A percentile compares a stretch with the other conserved stretches of the same genome.
These are phyloP conservation scores for Plasmopara muralis DNA, from an alignment of 352 stramenopile genomes.

Conservation along the genomic window DNA sequence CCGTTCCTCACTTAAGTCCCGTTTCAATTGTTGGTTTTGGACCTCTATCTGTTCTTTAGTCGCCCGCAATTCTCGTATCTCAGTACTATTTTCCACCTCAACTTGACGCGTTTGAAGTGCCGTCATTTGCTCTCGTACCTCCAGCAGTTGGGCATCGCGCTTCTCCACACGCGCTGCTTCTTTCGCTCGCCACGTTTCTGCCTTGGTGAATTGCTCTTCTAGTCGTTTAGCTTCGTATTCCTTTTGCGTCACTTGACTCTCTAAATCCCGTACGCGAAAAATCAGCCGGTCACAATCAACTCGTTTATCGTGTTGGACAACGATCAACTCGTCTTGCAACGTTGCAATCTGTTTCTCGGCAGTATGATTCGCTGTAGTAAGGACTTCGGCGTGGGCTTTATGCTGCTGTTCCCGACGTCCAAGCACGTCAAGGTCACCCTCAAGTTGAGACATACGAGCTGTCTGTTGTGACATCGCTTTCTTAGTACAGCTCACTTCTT, in stretches of 20 bases:
- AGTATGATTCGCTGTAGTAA: slow-evolving; percentile 10
- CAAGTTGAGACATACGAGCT: too few relatives aligned
- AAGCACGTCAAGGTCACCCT: too few relatives aligned
- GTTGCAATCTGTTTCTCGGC: slow-evolving; percentile 30
- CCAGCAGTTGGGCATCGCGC: slow-evolving; percentile 38
- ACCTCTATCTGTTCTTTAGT: slow-evolving; percentile 26
- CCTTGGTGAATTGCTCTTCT: slow-evolving; percentile 42
- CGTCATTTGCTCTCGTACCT: slow-evolving; percentile 40
- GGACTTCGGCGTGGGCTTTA: too few relatives aligned
- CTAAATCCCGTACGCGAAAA: slow-evolving; percentile 38
- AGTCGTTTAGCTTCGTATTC: slow-evolving; percentile 41
- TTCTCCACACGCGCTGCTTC: slow-evolving; percentile 47
- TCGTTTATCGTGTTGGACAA: slow-evolving; percentile 24
- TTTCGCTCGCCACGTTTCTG: slow-evolving; percentile 40
- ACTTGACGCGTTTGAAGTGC: slow-evolving; percentile 36
- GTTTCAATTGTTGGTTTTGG: slow-evolving; percentile 20
- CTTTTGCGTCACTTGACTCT: slow-evolving; percentile 41
- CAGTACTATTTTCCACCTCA: slow-evolving; percentile 34
- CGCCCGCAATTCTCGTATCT: slow-evolving; percentile 37
- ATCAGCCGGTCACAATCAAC: slow-evolving; percentile 41
- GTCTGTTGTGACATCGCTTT: too few relatives aligned
- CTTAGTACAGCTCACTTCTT: too few relatives aligned
- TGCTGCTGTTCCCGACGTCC: too few relatives aligned
- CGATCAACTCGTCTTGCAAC: slow-evolving; percentile 29
- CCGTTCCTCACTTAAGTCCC: slow-evolving; percentile 29